These are phyloP conservation scores for Nepenthes gracilis DNA, from an alignment of 148 eudicot species.

Conservation along the genomic window DNA sequence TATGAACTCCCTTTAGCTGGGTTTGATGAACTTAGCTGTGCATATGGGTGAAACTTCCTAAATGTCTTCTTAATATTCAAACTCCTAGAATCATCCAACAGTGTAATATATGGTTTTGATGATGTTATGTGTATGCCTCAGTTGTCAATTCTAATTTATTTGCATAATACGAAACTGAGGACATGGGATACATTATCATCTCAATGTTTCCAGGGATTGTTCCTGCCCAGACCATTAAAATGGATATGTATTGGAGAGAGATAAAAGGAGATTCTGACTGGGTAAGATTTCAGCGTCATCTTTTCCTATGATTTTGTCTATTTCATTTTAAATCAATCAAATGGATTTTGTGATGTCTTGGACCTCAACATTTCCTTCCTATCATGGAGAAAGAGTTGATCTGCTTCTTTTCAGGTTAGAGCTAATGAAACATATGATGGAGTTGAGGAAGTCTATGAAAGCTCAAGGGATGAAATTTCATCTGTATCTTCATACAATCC, in stretches of 20 bases:
- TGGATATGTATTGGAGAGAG: slow-evolving; percentile 84
- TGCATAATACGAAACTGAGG: too few species aligned
- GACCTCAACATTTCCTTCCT: background rate
- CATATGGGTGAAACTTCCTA: too few species aligned
- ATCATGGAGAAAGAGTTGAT: slow-evolving; percentile 1
- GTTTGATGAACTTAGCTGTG: too few species aligned
- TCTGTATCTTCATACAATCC: slow-evolving; percentile 89
- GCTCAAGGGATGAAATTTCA: slow-evolving; percentile 76
- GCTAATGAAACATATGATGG: slow-evolving; percentile 70
- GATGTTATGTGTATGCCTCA: too few species aligned
- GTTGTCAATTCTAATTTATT: too few species aligned
- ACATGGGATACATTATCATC: background rate
- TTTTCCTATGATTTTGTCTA: background rate
- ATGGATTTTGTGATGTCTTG: background rate
- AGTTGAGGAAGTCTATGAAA: slow-evolving; percentile 84
- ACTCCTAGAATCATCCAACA: too few species aligned
- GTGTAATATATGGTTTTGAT: too few species aligned
- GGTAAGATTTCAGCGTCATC: slow-evolving; percentile 35
- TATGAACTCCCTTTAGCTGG: too few species aligned
- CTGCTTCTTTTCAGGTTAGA: slow-evolving; percentile 41
- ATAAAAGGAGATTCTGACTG: slow-evolving; percentile 86
- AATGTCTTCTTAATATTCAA: too few species aligned
- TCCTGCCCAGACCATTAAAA: slow-evolving; percentile 42
- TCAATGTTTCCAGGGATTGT: slow-evolving; percentile 49
- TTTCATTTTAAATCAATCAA: background rate